phyloP scores from a whole-genome alignment of 345 rosid genomes.

The Eucalyptus sideroxylon region DNA sequence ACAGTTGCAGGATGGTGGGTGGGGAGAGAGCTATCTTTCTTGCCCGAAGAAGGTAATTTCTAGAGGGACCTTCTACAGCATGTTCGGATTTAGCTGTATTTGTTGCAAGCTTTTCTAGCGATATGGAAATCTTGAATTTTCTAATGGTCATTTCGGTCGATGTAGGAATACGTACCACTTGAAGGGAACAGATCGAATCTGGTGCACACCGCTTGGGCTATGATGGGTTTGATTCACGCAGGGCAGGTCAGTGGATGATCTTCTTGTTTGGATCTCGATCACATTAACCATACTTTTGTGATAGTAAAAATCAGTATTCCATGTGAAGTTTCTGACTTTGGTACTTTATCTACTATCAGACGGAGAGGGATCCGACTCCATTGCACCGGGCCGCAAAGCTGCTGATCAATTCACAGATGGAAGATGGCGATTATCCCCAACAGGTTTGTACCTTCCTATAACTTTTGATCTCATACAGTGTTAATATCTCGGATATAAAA shows the following conservation, averaged over 20 bases:
- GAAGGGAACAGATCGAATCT: conserved; percentile 35
- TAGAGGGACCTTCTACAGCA: background rate
- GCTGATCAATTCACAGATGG: conserved; percentile 56
- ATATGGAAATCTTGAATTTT: background rate
- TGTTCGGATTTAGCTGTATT: background rate
- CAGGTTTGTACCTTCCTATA: conserved; percentile 12
- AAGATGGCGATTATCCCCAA: conserved; percentile 58
- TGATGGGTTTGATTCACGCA: conserved; percentile 30
- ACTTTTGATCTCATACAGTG: background rate
- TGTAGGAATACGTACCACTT: conserved; percentile 26
- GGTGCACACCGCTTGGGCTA: conserved; percentile 43
- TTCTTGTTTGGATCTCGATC: background rate
- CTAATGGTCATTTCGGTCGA: background rate
- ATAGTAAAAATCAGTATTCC: background rate
- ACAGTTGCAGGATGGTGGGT: conserved; percentile 30
- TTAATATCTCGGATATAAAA: background rate
- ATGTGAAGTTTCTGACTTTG: background rate
- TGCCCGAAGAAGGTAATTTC: conserved; percentile 31
- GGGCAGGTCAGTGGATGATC: conserved; percentile 29
- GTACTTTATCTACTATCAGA: background rate
- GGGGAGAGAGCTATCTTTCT: conserved; percentile 54
- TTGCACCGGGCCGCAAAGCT: conserved; percentile 56
- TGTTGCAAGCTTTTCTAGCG: background rate
- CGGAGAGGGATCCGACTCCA: conserved; percentile 49
- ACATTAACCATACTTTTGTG: background rate